Evolutionary conservation across 2,329 filamentous ascomycete genomes (phyloP).

Genomic region (Fusarium vanettenii): DNA sequence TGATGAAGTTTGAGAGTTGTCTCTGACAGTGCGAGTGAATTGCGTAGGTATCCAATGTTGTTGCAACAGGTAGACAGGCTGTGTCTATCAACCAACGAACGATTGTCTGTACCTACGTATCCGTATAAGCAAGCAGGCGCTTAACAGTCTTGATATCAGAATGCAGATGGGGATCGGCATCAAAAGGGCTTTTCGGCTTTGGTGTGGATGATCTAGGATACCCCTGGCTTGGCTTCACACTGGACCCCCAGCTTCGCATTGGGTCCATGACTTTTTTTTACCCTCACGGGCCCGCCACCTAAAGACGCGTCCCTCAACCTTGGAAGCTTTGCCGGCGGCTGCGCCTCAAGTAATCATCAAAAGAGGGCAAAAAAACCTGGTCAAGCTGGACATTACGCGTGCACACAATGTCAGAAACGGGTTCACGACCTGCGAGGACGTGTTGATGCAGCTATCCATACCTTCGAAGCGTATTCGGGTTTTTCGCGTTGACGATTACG

Average conservation of each 20-base stretch:
- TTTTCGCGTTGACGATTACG: constrained; percentile 32
- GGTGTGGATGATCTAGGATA: constrained; percentile 31
- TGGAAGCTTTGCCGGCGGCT: neutral
- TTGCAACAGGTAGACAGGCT: neutral
- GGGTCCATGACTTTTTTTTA: neutral
- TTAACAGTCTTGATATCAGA: neutral
- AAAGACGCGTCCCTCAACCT: constrained; percentile 10
- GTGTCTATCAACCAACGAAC: neutral
- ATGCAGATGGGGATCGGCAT: constrained; percentile 27
- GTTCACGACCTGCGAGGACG: neutral
- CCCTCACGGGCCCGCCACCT: constrained; percentile 17
- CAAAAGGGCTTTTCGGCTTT: constrained; percentile 24
- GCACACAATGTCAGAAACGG: neutral
- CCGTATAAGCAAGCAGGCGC: neutral
- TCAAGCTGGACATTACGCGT: constrained; percentile 10
- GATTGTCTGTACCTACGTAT: neutral
- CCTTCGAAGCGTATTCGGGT: constrained; percentile 27
- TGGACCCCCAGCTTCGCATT: neutral
- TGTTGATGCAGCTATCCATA: neutral
- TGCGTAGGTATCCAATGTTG: neutral
- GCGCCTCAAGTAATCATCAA: constrained; percentile 5
- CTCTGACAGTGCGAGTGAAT: neutral
- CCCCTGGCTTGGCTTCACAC: neutral
- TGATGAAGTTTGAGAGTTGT: neutral
- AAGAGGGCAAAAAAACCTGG: neutral